Evolutionary conservation across 345 rosid species (phyloP).

Genomic region (Acer yangbiense): DNA sequence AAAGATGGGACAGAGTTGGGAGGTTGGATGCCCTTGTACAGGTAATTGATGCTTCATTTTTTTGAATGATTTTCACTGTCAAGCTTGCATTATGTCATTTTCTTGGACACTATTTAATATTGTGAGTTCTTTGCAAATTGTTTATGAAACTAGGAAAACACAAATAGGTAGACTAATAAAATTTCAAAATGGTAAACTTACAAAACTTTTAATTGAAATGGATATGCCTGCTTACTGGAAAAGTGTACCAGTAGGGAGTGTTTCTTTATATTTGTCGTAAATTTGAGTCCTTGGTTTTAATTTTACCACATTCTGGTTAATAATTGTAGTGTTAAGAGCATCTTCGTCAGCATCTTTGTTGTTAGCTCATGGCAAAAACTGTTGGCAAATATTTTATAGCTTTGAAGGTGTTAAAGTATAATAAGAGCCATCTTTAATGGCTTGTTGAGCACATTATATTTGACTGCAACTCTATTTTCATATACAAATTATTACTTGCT

Average conservation of each 20-base stretch:
- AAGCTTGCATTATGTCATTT: background rate
- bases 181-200: background rate
- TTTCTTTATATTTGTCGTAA: background rate
- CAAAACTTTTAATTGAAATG: background rate
- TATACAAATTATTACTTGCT: background rate
- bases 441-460: background rate
- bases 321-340: background rate
- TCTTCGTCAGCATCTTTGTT: background rate
- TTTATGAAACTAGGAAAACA: background rate
- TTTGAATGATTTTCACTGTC: background rate
- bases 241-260: background rate
- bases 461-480: background rate
- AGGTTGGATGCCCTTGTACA: conserved; percentile 83
- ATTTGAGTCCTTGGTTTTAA: background rate
- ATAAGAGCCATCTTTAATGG: background rate
- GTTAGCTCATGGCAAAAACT: background rate
- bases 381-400: background rate
- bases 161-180: background rate
- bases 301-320: background rate
- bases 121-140: background rate
- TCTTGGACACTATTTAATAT: background rate
- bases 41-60: conserved; percentile 43
- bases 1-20: conserved; percentile 65
- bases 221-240: background rate
- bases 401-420: background rate